Conservation (phyloP, 1,139 yeast genomes). For the Meyerozyma sp. region DNA sequence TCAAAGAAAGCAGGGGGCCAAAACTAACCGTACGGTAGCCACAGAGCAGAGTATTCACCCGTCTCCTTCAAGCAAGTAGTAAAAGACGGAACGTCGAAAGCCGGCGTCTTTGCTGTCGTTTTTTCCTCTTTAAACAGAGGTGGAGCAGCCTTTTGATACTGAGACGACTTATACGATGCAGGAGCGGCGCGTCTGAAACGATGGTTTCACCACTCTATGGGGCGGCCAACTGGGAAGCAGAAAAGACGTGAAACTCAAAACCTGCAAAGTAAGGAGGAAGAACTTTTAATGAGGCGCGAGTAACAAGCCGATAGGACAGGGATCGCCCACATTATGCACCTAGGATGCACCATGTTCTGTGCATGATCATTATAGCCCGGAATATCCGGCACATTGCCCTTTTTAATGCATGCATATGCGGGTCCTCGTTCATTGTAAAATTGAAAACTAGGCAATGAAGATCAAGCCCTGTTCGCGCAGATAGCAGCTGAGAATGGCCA, state of each 20-base stretch:
- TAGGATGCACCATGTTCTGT: not conserved
- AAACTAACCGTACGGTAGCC: not conserved
- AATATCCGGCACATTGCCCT: not conserved
- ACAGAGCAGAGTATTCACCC: not conserved
- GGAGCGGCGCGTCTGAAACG: conserved; percentile 2
- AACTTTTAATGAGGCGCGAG: not conserved
- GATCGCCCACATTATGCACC: not conserved
- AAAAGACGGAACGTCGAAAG: not conserved
- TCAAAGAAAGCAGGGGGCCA: not conserved
- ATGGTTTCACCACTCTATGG: not conserved
- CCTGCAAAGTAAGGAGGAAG: not conserved
- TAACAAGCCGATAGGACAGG: not conserved
- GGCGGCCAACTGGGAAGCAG: not conserved
- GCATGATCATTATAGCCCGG: not conserved
- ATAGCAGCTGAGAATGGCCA: too few species aligned
- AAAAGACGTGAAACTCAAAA: not conserved
- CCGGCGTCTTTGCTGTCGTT: not conserved
- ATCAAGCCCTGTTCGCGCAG: too few species aligned
- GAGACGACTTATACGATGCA: not conserved
- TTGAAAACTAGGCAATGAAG: too few species aligned
- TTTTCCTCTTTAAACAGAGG: conserved; percentile 1
- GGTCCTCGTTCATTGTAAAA: not conserved
- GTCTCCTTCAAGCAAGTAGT: not conserved
- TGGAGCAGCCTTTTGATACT: not conserved
- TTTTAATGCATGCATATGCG: not conserved